Percentiles rank a stretch among this genome's conserved stretches.
These are phyloP conservation scores for Psidium friedrichsthalianum DNA, from an alignment of 345 rosid species.

Conservation along the genomic window DNA sequence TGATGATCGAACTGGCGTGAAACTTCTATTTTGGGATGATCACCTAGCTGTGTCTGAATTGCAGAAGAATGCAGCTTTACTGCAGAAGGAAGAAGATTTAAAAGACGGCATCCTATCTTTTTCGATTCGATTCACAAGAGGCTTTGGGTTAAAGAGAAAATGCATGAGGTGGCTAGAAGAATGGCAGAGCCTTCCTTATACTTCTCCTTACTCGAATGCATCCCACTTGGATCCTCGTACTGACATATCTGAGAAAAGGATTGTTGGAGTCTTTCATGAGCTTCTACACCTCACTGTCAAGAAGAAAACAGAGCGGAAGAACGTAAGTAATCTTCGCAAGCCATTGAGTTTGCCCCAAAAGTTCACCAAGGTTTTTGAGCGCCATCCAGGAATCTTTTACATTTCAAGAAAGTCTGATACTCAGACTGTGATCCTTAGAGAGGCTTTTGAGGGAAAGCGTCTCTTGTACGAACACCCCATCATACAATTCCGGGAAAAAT, in stretches of 20 bases:
- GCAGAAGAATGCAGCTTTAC: slow-evolving; percentile 22
- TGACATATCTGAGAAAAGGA: slow-evolving; percentile 78
- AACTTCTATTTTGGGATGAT: slow-evolving; percentile 43
- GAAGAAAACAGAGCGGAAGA: slow-evolving; percentile 65
- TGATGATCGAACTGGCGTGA: slow-evolving; percentile 49
- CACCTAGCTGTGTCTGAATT: slow-evolving; percentile 47
- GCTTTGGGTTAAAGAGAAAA: slow-evolving; percentile 73
- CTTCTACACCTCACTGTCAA: slow-evolving; percentile 68
- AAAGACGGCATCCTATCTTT: slow-evolving; percentile 29
- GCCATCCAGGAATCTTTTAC: slow-evolving; percentile 83
- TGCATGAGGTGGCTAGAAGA: slow-evolving; percentile 72
- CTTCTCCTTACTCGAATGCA: slow-evolving; percentile 53
- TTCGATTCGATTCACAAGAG: slow-evolving; percentile 68
- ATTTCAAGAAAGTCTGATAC: slow-evolving; percentile 53
- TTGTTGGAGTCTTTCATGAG: slow-evolving; percentile 77
- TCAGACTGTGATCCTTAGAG: slow-evolving; percentile 71
- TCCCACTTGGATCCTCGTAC: slow-evolving; percentile 81
- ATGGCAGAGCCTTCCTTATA: slow-evolving; percentile 78
- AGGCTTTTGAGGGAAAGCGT: slow-evolving; percentile 44
- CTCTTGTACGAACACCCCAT: slow-evolving; percentile 53
- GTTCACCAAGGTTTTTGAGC: slow-evolving; percentile 78
- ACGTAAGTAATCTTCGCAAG: slow-evolving; percentile 65
- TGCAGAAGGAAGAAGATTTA: slow-evolving; percentile 14
- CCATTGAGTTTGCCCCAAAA: slow-evolving; percentile 65
- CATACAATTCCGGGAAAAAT: slow-evolving; percentile 33